phyloP scores from a whole-genome alignment of 768 basidiomycete genomes.

The Termitomyces eurrhizus region DNA sequence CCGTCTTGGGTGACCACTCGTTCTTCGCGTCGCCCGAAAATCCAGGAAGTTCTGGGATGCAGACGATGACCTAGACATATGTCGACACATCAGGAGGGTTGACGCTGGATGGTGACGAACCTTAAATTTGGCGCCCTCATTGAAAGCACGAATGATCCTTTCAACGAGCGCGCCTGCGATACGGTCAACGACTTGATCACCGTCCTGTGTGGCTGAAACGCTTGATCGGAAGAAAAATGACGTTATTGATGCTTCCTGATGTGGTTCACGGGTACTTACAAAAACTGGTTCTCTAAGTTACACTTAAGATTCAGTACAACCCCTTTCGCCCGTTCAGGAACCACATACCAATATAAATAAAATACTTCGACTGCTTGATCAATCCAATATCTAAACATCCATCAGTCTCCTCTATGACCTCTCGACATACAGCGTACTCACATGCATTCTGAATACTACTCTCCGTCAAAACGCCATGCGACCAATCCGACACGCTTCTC shows the following conservation, averaged over 20 bases:
- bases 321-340: neutral
- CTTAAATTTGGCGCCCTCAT: too few species aligned
- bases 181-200: too few species aligned
- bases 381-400: slow-evolving; percentile 26
- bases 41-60: slow-evolving; percentile 90
- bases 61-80: slow-evolving; percentile 63
- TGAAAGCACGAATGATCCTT: too few species aligned
- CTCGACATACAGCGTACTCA: slow-evolving; percentile 32
- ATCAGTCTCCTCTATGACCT: neutral
- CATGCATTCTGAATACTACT: slow-evolving; percentile 93
- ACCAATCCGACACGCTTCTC: slow-evolving; percentile 93
- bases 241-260: neutral
- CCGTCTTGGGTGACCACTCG: slow-evolving; percentile 62
- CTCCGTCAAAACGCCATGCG: slow-evolving; percentile 87
- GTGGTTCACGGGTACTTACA: slow-evolving; percentile 46
- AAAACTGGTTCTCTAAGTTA: slow-evolving; percentile 74
- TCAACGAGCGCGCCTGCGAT: too few species aligned
- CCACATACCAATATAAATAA: slow-evolving; percentile 85
- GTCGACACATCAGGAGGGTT: neutral
- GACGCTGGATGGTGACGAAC: too few species aligned
- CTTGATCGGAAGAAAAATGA: slow-evolving; percentile 33
- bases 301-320: slow-evolving; percentile 11
- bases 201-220: too few species aligned
- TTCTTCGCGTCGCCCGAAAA: slow-evolving; percentile 73
- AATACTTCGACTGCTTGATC: slow-evolving; percentile 83